Percentiles rank a stretch among this genome's conserved stretches.
phyloP scores from a whole-genome alignment of 495 filamentous ascomycete genomes.

The Collariella sp. region DNA sequence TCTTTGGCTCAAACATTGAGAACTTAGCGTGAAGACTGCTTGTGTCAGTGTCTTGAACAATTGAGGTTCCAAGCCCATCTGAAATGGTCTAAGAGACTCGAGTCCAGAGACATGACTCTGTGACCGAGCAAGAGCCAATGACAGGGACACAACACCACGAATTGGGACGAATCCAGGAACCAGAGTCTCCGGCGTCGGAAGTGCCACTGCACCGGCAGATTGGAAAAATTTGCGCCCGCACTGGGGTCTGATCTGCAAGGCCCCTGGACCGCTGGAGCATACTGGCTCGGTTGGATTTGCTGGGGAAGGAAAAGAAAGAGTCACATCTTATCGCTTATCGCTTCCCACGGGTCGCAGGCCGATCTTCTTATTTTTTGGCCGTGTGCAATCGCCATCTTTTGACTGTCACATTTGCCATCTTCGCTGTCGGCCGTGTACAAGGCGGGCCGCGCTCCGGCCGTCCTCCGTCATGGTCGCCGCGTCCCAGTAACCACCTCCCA shows the following conservation, averaged over 20 bases:
- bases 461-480: slow-evolving; percentile 43
- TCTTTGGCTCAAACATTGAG: no score
- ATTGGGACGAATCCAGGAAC: not conserved
- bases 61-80: no score
- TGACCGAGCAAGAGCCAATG: no score
- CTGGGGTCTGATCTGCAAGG: slow-evolving; percentile 4
- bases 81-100: no score
- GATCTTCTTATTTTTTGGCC: slow-evolving; percentile 12
- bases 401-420: slow-evolving; percentile 11
- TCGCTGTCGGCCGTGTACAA: slow-evolving; percentile 34
- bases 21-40: no score
- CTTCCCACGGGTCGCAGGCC: slow-evolving; percentile 17
- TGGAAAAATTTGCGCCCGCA: slow-evolving; percentile 9
- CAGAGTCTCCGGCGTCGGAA: slow-evolving; percentile 14
- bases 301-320: slow-evolving; percentile 14
- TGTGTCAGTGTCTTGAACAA: no score
- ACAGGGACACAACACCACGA: no score
- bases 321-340: slow-evolving; percentile 27
- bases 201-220: not conserved
- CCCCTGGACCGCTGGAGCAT: not conserved
- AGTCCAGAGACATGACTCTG: no score
- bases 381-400: slow-evolving; percentile 8
- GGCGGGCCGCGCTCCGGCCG: slow-evolving; percentile 41
- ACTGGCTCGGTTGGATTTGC: no score
- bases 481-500: slow-evolving; percentile 29